phyloP scores from a whole-genome alignment of 148 eudicot genomes.

The Salicornia ramosissima region DNA sequence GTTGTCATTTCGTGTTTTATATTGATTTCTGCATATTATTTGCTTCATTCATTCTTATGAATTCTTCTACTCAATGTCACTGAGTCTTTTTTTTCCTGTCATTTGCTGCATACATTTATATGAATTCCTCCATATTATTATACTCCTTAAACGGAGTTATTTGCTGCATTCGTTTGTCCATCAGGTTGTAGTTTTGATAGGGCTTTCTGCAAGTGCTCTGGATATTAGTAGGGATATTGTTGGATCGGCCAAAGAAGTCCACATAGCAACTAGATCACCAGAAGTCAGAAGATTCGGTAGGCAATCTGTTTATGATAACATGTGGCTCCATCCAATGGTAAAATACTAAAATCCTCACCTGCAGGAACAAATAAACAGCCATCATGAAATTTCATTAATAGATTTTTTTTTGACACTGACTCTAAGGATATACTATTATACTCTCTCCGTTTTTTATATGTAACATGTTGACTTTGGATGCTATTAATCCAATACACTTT shows the following conservation, averaged over 20 bases:
- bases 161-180: too few species aligned
- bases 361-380: background rate
- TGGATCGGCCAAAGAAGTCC: conserved; percentile 66
- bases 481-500: too few species aligned
- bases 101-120: background rate
- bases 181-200: conserved; percentile 78
- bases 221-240: conserved; percentile 72
- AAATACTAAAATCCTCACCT: conserved; percentile 18
- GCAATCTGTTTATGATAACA: conserved; percentile 42
- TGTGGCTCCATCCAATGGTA: conserved; percentile 86
- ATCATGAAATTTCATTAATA: background rate
- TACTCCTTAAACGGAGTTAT: background rate
- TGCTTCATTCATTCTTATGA: background rate
- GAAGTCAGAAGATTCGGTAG: conserved; percentile 20
- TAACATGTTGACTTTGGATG: too few species aligned
- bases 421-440: too few species aligned
- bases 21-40: background rate
- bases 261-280: conserved; percentile 58
- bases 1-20: too few species aligned
- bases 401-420: too few species aligned
- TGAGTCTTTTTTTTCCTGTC: background rate
- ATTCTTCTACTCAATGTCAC: background rate
- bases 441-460: too few species aligned
- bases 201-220: conserved; percentile 66
- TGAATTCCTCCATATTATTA: background rate